Evolutionary conservation across 441 rosid genomes (phyloP), one percentile per base, ranked within the genome.

Genomic region (Hypseocharis bilobata): DNA sequence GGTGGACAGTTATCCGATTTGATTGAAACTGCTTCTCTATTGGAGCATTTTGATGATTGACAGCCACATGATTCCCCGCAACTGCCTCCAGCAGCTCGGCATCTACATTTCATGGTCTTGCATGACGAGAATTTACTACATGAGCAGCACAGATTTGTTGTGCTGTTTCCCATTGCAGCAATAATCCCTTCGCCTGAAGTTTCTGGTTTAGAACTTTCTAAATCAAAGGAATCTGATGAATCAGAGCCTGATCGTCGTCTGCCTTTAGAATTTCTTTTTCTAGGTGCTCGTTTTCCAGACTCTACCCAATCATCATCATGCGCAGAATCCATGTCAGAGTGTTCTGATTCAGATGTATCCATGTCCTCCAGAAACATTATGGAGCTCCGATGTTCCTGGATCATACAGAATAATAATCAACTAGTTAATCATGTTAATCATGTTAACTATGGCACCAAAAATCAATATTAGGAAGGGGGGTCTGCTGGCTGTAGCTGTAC

Each of bases 271-370:
- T 27, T 72, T 66, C 80, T 81, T 75, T 74, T 87, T 63, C 61
- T 84, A 7, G 14, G 64, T 25, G 11, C 68, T 64, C 76, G 76
- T 70, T 70, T 78, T 19, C 11, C 60, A 8, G 78, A 69, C 55
- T 70, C 62, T 52, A 74, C 82, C 93, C 86, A 88, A 3, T 89
- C 96, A 68, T 77, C 86, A 47, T 54, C 59, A 23, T 11, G 4
- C 13, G 23, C 59, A 25, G 59, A 60, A 65, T 82, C 86, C 65
- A 27, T 68, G 32, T 80, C 87, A 20, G 96, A 85, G 71, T 73
- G 77, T 45, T 89, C 98, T 5, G 96, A 87, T 1, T 85, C 91
- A 11, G 96, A 87, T 54, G 78, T 91, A 62, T 93, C 99, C 99
- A 93, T 93, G 79, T 93, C 97, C 70, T 88, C 97, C 36, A 77